Evolutionary conservation across 2,329 filamentous ascomycete genomes (phyloP).

Genomic region (Eutypella sp.): DNA sequence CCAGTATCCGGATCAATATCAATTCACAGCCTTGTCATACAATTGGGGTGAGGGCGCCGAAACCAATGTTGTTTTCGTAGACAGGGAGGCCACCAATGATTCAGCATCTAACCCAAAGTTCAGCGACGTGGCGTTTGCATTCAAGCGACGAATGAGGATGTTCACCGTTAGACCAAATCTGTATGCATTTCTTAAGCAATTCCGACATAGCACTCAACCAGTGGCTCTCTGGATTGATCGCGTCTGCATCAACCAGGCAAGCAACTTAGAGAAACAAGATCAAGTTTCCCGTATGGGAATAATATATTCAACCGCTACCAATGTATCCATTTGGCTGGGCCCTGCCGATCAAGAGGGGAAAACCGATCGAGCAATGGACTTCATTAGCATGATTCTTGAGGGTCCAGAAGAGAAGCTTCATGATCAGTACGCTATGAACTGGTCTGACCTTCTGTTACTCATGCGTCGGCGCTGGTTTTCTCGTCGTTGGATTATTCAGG

Average conservation of each 20-base stretch:
- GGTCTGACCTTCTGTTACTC: conserved; percentile 4
- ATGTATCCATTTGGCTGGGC: conserved; percentile 6
- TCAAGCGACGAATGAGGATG: neutral
- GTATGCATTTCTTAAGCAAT: neutral
- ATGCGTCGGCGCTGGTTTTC: conserved; percentile 7
- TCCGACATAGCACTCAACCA: neutral
- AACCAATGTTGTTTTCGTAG: conserved; percentile 1
- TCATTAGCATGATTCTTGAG: conserved; percentile 1
- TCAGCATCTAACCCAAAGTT: neutral
- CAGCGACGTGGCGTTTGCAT: neutral
- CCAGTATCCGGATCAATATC: conserved; percentile 1
- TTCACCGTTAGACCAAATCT: neutral
- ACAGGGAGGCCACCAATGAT: neutral
- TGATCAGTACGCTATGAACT: neutral
- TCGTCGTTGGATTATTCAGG: conserved; percentile 11
- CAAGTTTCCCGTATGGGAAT: neutral
- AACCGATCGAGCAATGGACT: conserved; percentile 6
- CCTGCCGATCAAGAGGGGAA: neutral
- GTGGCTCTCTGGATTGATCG: neutral
- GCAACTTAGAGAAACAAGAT: neutral
- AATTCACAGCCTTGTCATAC: conserved; percentile 1
- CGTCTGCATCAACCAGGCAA: neutral
- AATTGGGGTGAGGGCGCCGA: conserved; percentile 2
- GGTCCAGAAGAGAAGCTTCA: neutral
- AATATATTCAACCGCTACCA: conserved; percentile 2